These are phyloP conservation scores for Urochloa ruziziensis DNA, from an alignment of 176 grass and related monocot genomes.

Conservation along the genomic window DNA sequence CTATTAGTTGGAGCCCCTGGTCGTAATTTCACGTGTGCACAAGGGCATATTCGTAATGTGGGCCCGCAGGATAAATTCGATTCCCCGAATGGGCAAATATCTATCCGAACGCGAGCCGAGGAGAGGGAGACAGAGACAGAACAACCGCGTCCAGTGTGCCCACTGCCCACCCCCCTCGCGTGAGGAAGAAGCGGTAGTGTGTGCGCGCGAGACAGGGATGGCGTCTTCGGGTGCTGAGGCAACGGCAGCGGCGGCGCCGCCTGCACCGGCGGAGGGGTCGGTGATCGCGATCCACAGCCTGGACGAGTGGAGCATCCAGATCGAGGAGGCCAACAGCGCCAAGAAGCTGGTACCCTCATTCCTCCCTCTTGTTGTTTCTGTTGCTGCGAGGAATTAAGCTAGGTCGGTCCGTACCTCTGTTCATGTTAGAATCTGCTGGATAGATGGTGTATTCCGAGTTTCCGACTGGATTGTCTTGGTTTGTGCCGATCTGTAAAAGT, in stretches of 20 bases:
- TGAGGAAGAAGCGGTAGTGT: slow-evolving; percentile 15
- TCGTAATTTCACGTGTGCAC: neutral
- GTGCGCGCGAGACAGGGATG: neutral
- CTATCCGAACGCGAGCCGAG: neutral
- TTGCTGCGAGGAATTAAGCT: neutral
- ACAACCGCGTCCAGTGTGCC: neutral
- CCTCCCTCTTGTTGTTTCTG: no score
- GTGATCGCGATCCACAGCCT: slow-evolving; percentile 69
- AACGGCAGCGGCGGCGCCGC: neutral
- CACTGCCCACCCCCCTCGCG: neutral
- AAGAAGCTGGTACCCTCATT: slow-evolving; percentile 58
- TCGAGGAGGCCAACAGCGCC: slow-evolving; percentile 64
- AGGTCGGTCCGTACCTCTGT: neutral
- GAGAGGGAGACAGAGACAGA: neutral
- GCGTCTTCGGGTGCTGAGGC: neutral
- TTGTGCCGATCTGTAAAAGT: neutral
- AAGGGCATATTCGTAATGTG: slow-evolving; percentile 19
- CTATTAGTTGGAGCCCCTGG: neutral
- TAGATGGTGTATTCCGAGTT: no score
- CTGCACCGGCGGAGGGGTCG: neutral
- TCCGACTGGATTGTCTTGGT: neutral
- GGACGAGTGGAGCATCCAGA: slow-evolving; percentile 67
- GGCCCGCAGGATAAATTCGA: neutral
- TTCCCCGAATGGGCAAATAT: slow-evolving; percentile 25
- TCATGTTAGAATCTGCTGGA: neutral